Conservation (phyloP, 2,329 filamentous ascomycete genomes). For the Botryosphaeria dothidea region DNA sequence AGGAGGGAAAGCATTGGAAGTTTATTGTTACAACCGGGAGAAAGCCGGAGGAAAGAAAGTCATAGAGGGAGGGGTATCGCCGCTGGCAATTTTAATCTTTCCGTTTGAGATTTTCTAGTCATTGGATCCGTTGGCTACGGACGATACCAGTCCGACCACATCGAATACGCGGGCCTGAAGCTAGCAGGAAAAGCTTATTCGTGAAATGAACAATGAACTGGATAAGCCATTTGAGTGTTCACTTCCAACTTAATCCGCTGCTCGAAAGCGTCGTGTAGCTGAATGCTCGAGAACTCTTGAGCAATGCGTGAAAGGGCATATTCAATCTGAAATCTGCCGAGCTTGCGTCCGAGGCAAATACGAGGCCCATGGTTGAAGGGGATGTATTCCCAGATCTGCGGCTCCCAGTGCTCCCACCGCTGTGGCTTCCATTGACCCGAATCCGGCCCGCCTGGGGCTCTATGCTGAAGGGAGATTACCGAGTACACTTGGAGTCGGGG, state of each 20-base stretch:
- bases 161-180: neutral
- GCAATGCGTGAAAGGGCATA: constrained; percentile 20
- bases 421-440: constrained; percentile 52
- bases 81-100: too few species aligned
- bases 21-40: neutral
- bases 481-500: neutral
- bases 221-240: neutral
- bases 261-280: neutral
- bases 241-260: neutral
- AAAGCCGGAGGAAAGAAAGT: neutral
- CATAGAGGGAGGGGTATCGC: too few species aligned
- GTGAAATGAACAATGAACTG: neutral
- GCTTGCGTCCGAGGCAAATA: constrained; percentile 53
- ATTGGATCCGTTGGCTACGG: too few species aligned
- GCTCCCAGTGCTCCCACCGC: constrained; percentile 52
- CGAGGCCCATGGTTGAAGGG: constrained; percentile 52
- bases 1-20: neutral
- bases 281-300: constrained; percentile 21
- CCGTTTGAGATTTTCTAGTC: too few species aligned
- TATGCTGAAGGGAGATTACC: neutral
- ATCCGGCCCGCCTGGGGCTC: constrained; percentile 41
- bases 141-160: too few species aligned
- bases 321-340: constrained; percentile 39
- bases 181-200: neutral
- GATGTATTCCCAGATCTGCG: constrained; percentile 48